Conservation (phyloP, 352 stramenopile species). For the Globisporangium cylindrosporum region DNA sequence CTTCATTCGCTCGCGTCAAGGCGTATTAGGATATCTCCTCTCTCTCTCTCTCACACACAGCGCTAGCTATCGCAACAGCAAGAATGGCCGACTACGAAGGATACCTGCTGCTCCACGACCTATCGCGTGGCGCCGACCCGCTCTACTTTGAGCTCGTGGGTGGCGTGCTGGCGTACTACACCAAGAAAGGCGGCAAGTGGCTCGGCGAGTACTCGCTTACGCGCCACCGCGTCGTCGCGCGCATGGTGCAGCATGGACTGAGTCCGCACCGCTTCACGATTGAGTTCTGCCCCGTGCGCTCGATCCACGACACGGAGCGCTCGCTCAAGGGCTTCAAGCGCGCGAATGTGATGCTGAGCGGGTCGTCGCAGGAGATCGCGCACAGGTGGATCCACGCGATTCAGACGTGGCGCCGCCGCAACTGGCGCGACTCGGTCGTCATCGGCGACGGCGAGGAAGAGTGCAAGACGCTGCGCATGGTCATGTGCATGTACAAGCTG, state of each 20-base stretch:
- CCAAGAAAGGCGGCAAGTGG: conserved; percentile 65
- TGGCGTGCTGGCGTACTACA: conserved; percentile 72
- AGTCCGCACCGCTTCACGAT: conserved; percentile 71
- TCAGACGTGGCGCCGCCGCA: conserved; percentile 71
- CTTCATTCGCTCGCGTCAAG: conserved; percentile 1
- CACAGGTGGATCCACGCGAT: conserved; percentile 66
- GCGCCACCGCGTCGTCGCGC: conserved; percentile 58
- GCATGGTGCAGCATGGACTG: conserved; percentile 33
- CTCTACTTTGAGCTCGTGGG: conserved; percentile 76
- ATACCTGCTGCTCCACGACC: conserved; percentile 71
- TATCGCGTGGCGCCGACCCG: conserved; percentile 33
- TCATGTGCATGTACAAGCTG: conserved; percentile 67
- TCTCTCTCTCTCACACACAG: neutral
- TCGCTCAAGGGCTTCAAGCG: conserved; percentile 64
- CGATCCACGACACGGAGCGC: conserved; percentile 70
- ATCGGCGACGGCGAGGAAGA: conserved; percentile 68
- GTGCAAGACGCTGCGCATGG: conserved; percentile 51
- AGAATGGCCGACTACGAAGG: conserved; percentile 82
- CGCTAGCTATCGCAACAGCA: neutral
- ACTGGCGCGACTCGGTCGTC: conserved; percentile 68
- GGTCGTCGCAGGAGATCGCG: conserved; percentile 41
- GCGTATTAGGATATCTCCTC: neutral
- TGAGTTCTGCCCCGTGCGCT: conserved; percentile 71
- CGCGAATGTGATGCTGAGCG: conserved; percentile 52
- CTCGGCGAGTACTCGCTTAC: conserved; percentile 74